Evolutionary conservation across 768 basidiomycete genomes (phyloP), one percentile per base, ranked within the genome.

Genomic region (Lanmaoa rubissima): DNA sequence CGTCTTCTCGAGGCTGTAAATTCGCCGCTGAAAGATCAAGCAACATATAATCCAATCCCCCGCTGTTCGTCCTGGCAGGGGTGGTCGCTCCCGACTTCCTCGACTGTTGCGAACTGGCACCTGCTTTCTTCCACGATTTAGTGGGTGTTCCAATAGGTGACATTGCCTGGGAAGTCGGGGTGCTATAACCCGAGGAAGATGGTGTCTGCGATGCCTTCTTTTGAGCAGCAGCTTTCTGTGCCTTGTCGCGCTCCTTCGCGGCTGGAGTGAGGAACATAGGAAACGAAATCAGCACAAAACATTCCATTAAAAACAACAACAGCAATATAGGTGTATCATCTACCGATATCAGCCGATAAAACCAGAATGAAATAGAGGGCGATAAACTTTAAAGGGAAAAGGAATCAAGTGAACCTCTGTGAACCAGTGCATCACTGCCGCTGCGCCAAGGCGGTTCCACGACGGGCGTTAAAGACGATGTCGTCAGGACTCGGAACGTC

Each of bases 401-500:
- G 42, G 26, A 39, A 48, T 51, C 40, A 53, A 48, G 51, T 46
- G 58, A 40, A 53, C 36, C 13, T 16, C 40, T 39, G 53, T 50
- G 53, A 48, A 45, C 42, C 45, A 46, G 54, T 1, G 42, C 26
- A 28, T 70, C 64, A 65, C 38, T 62, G 72, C 52, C 75, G 74
- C 53, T 78, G 74, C 12, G 72, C 78, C 47, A 88, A 73, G 32
- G 85, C 74, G 5, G 93, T 90, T 45, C 90, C 90, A 51, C 82
- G 85, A 48, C 93, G 84, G 52, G 93, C 91, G 62, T 83, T 84
- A 64, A 90, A 76, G 10, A 98, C 85, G 60, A 91, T 74, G 65
- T 98, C 96, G 63, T 98, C 96, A 21, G 96, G 96, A 71, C 94
- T 97, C 36, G 91, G 92, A 24, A 79, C 81, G 59, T 94, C 85